Conservation (phyloP, 2,329 filamentous ascomycete species). For the Clarireedia paspali region DNA sequence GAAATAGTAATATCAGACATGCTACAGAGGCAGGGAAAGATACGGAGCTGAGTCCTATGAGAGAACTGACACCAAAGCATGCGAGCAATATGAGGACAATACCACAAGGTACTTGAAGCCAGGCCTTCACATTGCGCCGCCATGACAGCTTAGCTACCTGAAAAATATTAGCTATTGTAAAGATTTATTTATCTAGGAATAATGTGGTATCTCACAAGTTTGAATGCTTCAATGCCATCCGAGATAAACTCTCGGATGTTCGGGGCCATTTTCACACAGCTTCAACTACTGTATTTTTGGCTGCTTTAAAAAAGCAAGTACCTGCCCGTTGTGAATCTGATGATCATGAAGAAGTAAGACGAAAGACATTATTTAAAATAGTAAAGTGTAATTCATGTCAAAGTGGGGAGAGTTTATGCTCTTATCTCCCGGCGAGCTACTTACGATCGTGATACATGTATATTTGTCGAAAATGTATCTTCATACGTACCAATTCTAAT, state of each 20-base stretch:
- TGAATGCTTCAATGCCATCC: conserved; percentile 24
- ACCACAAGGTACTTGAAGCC: conserved; percentile 44
- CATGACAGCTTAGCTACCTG: conserved; percentile 26
- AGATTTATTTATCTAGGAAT: not conserved
- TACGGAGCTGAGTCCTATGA: conserved; percentile 39
- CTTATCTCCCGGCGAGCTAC: not conserved
- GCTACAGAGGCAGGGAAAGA: conserved; percentile 54
- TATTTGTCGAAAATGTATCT: conserved; percentile 4
- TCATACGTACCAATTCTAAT: not conserved
- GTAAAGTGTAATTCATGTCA: not conserved
- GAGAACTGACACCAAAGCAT: conserved; percentile 34
- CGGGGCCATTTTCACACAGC: not conserved
- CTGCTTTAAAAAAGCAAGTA: too few relatives aligned
- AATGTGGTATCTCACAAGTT: conserved; percentile 16
- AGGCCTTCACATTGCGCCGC: conserved; percentile 31
- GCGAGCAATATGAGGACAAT: conserved; percentile 32
- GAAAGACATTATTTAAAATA: not conserved
- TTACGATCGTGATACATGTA: not conserved
- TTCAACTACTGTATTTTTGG: not conserved
- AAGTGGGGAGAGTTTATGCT: conserved; percentile 1
- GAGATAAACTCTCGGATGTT: conserved; percentile 3
- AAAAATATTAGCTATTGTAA: conserved; percentile 12
- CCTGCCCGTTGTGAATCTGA: too few relatives aligned
- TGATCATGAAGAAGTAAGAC: too few relatives aligned
- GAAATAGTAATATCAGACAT: conserved; percentile 47